Base-by-base conservation (phyloP, 2,329 filamentous ascomycete species). In the Penicillium occitanis region DNA sequence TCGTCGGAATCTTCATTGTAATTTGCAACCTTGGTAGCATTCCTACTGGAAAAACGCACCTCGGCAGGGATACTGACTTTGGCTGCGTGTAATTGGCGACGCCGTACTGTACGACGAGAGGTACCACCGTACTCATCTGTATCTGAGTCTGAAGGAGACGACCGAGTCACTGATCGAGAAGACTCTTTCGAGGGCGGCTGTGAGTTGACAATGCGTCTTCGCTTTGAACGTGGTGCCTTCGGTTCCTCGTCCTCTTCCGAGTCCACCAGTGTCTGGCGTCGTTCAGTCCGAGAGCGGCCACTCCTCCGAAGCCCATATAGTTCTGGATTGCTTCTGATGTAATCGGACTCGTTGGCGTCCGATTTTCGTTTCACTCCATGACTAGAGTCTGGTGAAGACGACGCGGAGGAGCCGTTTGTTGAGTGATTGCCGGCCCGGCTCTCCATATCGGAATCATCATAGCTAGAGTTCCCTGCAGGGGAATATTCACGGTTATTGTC, bases 241-340 rank as follows among this genome's bases (percentile, higher is more conserved):
- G 88, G 86, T 77, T 93, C 91, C 40, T 91, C 92, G 65, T 90
- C 91, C 6, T 90, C 93, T 53, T 84, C 83, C 3, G 66, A 67
- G 13, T 67, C 66, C 14, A 42, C 86, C 71, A 88, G 86, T 71
- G 90, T 81, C 71, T 86, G 86, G 72, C 87, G 86, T 42, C 58
- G 66, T 67, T 83, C 83, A 68, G 84, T 84, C 71, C 88, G 85
- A 70, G 87, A 87, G 70, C 88, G 86, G 75, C 85, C 93, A 82
- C 95, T 99, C 81, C 95, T 88, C 72, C 95, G 88, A 71, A 99
- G 84, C 58, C 95, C 95, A 82, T 98, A 99, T 8, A 99, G 84
- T 80, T 97, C 93, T 53, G 95, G 95, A 74, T 99, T 96, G 74
- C 92, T 91, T 73, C 90, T 86, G 72, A 98, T 97, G 75, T 89